phyloP scores from a whole-genome alignment of 495 filamentous ascomycete genomes.

The Sordaria brevicollis region DNA sequence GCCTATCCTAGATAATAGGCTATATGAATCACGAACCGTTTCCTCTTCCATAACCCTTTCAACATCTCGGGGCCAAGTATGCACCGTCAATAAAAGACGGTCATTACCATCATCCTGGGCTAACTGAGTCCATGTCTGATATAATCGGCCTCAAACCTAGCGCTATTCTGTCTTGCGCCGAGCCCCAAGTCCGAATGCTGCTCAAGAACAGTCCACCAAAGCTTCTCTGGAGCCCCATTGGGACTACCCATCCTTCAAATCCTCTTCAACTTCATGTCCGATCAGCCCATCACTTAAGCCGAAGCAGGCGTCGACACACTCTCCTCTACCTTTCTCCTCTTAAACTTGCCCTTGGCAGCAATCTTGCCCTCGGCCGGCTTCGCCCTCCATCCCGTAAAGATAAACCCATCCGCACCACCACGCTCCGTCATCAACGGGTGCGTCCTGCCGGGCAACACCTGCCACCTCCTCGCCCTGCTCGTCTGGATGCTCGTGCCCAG shows the following conservation, averaged over 20 bases:
- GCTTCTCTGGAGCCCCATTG: too few species aligned
- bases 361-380: conserved; percentile 67
- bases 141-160: too few species aligned
- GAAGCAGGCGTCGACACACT: conserved; percentile 13
- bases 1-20: background rate
- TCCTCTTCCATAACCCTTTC: background rate
- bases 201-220: too few species aligned
- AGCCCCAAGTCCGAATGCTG: too few species aligned
- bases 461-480: conserved; percentile 64
- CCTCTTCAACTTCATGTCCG: background rate
- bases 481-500: conserved; percentile 74
- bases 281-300: background rate
- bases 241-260: too few species aligned
- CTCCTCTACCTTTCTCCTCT: conserved; percentile 48
- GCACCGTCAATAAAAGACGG: background rate
- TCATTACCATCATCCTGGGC: background rate
- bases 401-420: conserved; percentile 82
- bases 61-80: background rate
- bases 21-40: background rate
- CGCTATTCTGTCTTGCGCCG: too few species aligned
- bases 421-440: conserved; percentile 86
- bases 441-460: conserved; percentile 84
- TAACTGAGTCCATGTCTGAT: background rate
- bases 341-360: conserved; percentile 68
- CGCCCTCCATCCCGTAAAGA: conserved; percentile 76